A percentile compares a stretch with the other conserved stretches of the same genome.
phyloP scores from a whole-genome alignment of 202 grass and related monocot species.

The Zoysia matrella region DNA sequence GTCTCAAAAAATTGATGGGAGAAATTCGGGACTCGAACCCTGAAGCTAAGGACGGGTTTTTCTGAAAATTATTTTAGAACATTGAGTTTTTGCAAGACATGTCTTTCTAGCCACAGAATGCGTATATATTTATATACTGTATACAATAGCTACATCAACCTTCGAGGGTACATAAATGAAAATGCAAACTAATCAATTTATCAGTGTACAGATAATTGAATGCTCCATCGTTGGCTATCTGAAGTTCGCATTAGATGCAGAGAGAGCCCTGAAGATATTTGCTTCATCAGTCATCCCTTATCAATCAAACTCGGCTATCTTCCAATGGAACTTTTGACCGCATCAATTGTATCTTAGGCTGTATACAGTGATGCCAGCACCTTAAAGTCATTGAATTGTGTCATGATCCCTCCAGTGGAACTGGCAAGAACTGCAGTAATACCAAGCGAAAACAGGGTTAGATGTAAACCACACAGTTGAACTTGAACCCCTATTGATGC shows the following conservation, averaged over 20 bases:
- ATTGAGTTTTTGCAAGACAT: not conserved
- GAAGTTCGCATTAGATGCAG: not conserved
- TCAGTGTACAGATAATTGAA: conserved; percentile 24
- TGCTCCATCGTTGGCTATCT: not conserved
- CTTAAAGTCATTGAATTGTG: conserved; percentile 26
- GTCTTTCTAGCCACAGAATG: conserved; percentile 2
- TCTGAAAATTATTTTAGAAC: not conserved
- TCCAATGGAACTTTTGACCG: not conserved
- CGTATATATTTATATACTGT: not conserved
- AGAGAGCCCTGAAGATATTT: not conserved
- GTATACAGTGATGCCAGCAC: conserved; percentile 27
- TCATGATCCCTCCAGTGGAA: conserved; percentile 44
- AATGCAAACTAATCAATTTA: not conserved
- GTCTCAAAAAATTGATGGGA: too few relatives aligned
- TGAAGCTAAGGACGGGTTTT: not conserved
- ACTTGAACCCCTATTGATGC: not conserved
- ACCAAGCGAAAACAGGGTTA: conserved; percentile 22
- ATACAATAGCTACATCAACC: conserved; percentile 18
- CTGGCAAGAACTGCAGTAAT: conserved; percentile 39
- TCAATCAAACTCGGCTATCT: too few relatives aligned
- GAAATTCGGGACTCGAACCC: not conserved
- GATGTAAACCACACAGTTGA: not conserved
- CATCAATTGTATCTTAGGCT: conserved; percentile 21
- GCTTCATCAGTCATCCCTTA: not conserved
- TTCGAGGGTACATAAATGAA: conserved; percentile 12